Percentiles rank a stretch among this genome's conserved stretches.
Conservation (phyloP, 1,284 basidiomycete species). For the Apiotrichum mycotoxinovorans region DNA sequence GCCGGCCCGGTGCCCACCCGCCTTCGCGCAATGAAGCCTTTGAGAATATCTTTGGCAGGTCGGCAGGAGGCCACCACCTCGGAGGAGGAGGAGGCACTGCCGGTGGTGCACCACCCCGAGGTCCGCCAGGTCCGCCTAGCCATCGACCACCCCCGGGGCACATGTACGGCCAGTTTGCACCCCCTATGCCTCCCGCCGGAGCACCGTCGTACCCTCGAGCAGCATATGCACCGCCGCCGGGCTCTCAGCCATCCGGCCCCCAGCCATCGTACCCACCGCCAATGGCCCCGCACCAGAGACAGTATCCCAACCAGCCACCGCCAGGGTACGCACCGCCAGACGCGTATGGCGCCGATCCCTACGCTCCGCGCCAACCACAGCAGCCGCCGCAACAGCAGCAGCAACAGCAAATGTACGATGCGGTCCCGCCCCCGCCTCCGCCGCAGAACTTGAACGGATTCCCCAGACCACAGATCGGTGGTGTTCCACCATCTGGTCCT, state of each 20-base stretch:
- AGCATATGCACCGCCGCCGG: too few species aligned
- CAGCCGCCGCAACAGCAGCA: too few species aligned
- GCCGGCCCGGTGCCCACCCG: not conserved
- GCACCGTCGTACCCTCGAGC: not conserved
- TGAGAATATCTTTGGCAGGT: conserved; percentile 50
- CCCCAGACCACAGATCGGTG: not conserved
- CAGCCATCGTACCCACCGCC: conserved; percentile 4
- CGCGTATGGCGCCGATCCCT: conserved; percentile 2
- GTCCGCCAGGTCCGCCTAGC: not conserved
- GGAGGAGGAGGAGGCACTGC: conserved; percentile 14
- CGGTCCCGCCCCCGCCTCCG: not conserved
- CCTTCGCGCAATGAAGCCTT: conserved; percentile 45
- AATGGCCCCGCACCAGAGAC: not conserved
- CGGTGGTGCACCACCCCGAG: too few species aligned
- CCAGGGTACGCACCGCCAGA: conserved; percentile 4
- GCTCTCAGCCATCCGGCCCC: too few species aligned
- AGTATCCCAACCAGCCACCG: not conserved
- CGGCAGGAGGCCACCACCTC: conserved; percentile 46
- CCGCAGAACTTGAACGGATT: not conserved
- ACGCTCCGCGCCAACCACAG: conserved; percentile 6
- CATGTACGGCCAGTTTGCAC: conserved; percentile 1
- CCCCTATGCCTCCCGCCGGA: not conserved
- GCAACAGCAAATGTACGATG: conserved; percentile 3
- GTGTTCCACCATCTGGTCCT: not conserved
- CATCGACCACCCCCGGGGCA: not conserved